Evolutionary conservation across 75 land plant genomes (phyloP).

Genomic region (Ceratopteris richardii): DNA sequence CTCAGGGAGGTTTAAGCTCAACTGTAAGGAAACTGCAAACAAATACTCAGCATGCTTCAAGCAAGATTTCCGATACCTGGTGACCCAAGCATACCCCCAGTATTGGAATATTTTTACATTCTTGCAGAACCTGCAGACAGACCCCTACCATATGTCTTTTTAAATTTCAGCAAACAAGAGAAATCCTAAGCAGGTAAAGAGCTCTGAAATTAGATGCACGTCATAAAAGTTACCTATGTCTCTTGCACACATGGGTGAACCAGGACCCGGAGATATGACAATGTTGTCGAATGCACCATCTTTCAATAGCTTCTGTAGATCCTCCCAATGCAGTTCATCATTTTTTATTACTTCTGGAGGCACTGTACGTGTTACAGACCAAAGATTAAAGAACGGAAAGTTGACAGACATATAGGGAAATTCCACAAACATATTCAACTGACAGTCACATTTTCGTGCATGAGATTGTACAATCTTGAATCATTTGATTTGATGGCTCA

Average conservation of each 20-base stretch:
- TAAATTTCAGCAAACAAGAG: neutral
- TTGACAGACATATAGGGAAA: too few species aligned
- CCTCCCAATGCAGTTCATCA: slow-evolving; percentile 80
- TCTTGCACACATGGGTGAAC: slow-evolving; percentile 69
- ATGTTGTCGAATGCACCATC: slow-evolving; percentile 88
- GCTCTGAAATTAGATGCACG: neutral
- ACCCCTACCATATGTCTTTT: slow-evolving; percentile 42
- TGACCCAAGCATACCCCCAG: slow-evolving; percentile 98
- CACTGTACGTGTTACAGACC: slow-evolving; percentile 25
- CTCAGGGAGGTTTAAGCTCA: too few species aligned
- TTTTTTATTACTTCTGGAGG: slow-evolving; percentile 87
- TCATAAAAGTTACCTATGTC: slow-evolving; percentile 66
- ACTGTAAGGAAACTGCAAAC: too few species aligned
- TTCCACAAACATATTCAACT: too few species aligned
- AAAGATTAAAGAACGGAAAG: too few species aligned
- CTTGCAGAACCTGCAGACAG: slow-evolving; percentile 55
- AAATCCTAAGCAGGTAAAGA: neutral
- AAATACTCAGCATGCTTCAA: neutral
- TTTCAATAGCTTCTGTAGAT: slow-evolving; percentile 37
- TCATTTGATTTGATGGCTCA: too few species aligned
- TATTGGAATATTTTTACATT: slow-evolving; percentile 84
- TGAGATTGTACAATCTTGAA: too few species aligned
- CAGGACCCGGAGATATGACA: slow-evolving; percentile 99
- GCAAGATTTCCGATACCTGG: slow-evolving; percentile 45
- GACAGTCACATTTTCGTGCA: too few species aligned